Base-by-base conservation (phyloP, 2,329 filamentous ascomycete genomes). In the Penicillium sp. region DNA sequence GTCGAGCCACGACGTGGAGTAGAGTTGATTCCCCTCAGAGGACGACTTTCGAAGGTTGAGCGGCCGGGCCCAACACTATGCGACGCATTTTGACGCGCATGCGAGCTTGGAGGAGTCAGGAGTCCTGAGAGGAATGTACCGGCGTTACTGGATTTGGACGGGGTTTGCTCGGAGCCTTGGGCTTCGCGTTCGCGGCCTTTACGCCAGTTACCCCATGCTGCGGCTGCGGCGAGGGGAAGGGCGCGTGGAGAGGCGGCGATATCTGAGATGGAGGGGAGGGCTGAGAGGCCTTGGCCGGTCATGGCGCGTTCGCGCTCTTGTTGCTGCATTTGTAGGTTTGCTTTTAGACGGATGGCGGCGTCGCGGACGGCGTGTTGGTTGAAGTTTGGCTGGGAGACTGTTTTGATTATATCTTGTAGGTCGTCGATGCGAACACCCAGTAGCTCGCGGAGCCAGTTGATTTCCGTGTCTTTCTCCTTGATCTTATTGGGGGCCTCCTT, bases 321-420 rank as follows among this genome's bases (percentile, higher is more conserved):
- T 68, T 95, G 90, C 72, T 99, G 93, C 94, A 99, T 99, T 69
- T 97, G 91, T 29, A 99, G 80, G 66, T 96, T 97, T 12, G 94
- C 90, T 69, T 91, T 90, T 54, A 99, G 86, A 46, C 94, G 88
- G 62, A 97, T 97, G 29, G 91, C 90, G 5, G 92, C 91, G 68
- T 97, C 92, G 63, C 89, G 90, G 58, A 97, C 89, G 5, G 84
- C 82, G 56, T 91, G 85, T 51, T 85, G 84, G 70, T 97, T 87
- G 68, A 90, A 94, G 21, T 81, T 78, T 4, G 91, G 87, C 56
- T 86, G 81, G 2, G 88, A 87, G 23, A 97, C 80, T 5, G 89
- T 86, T 44, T 82, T 82, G 68, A 97, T 93, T 54, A 99, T 90
- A 68, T 99, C 94, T 61, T 93, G 88, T 4, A 99, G 81, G 70